Conservation (phyloP, 148 eudicot species). For the Rhododendron henanense region DNA sequence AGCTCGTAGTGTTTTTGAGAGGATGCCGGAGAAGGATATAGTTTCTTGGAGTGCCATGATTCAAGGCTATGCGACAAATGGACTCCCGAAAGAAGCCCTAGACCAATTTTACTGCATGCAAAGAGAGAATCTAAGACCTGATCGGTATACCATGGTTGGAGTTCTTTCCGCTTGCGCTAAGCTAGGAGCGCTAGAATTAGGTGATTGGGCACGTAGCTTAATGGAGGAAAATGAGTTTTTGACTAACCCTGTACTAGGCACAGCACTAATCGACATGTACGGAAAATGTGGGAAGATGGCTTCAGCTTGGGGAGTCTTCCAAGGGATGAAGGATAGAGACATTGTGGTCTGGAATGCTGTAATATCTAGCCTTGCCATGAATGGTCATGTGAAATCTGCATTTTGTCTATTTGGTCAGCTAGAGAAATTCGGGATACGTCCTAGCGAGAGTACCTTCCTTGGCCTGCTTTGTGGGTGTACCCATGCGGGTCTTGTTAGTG, state of each 20-base stretch:
- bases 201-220: slow-evolving; percentile 2
- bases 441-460: slow-evolving; percentile 3
- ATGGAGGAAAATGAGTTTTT: slow-evolving; percentile 5
- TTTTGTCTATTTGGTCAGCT: slow-evolving; percentile 6
- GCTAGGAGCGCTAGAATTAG: slow-evolving; percentile 12
- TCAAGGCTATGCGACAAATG: slow-evolving; percentile 13
- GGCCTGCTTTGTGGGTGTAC: slow-evolving; percentile 14
- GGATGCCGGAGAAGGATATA: slow-evolving; percentile 8
- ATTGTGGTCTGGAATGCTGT: slow-evolving; percentile 11
- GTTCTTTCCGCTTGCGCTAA: slow-evolving; percentile 8
- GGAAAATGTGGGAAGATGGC: slow-evolving; percentile 16
- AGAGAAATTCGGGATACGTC: slow-evolving; percentile 2
- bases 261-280: slow-evolving; percentile 8
- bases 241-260: slow-evolving; percentile 5
- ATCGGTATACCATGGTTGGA: slow-evolving; percentile 12
- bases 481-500: slow-evolving; percentile 10
- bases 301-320: slow-evolving; percentile 12
- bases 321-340: slow-evolving; percentile 8
- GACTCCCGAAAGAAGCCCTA: slow-evolving; percentile 9
- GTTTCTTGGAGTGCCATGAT: slow-evolving; percentile 16
- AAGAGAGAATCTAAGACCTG: neutral
- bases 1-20: slow-evolving; percentile 3
- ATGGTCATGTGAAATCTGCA: slow-evolving; percentile 10
- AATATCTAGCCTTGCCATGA: slow-evolving; percentile 13
- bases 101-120: slow-evolving; percentile 7